Base-by-base conservation (phyloP, 23 red algal genomes). In the Chondrus crispus region DNA sequence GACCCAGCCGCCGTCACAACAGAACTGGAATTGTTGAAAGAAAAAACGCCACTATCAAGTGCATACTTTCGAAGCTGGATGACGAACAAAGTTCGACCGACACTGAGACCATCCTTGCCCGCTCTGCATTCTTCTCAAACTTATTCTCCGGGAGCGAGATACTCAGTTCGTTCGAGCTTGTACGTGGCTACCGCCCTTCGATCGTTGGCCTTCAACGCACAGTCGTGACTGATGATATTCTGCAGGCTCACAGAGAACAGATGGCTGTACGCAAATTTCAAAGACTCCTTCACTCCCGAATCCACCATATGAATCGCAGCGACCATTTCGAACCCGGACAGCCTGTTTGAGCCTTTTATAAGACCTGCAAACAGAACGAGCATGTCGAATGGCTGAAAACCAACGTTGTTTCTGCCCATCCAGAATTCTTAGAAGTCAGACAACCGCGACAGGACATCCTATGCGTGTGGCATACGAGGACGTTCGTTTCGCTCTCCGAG, bases 161-260 rank as follows among this genome's bases (percentile, higher is more conserved):
- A 5, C 57, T 85, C 33, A 85, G 33, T 12, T 85, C 55, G 10
- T 85, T 85, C 55, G 54, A 85, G 33, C 54, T 85, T 6, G 81
- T 85, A 20, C 51, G 81, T 32, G 81, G 81, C 4, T 68, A 85
- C 62, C 8, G 45, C 4, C 81, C 81, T 29, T 66, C 57, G 6
- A 62, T 85, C 44, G 3, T 82, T 5, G 45, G 42, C 57, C 5
- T 82, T 8, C 46, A 29, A 4, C 4, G 38, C n/a, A 54, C 46
- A 54, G 36, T 54, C 5, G 77, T 82, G 4, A 54, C 77, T 5
- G 42, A 52, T 8, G 46, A 49, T 18, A 4, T 82, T 4, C 51
- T 82, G 5, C 7, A 82, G 5, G 36, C 77, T 4, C 51, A 82
- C 26, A 82, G 57, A 47, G 42, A 82, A 13, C 77, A 82, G 26